Conservation (phyloP, 2,329 filamentous ascomycete species). For the Leptodontidium sp. region DNA sequence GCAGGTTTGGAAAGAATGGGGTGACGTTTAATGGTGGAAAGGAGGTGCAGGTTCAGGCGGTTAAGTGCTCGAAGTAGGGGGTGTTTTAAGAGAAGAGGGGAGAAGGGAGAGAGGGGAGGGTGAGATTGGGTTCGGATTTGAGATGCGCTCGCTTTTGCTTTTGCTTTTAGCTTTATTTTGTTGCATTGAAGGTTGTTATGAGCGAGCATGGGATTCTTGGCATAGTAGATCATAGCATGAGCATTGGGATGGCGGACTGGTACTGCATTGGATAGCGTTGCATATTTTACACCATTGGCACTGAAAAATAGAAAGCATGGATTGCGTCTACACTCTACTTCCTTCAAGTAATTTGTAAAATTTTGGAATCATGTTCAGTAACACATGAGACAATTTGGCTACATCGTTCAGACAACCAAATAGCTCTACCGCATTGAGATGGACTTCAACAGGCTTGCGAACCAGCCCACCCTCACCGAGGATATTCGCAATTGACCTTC, state of each 20-base stretch:
- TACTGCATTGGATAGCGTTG: conserved; percentile 2
- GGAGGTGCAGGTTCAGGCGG: background rate
- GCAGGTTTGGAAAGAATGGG: conserved; percentile 6
- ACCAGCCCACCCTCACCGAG: no score
- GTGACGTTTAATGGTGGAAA: conserved; percentile 16
- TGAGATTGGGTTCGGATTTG: background rate
- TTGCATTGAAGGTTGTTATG: background rate
- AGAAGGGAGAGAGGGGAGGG: no score
- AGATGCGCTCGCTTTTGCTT: background rate
- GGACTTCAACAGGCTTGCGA: no score
- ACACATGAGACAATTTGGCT: no score
- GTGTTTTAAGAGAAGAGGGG: no score
- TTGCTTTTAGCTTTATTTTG: background rate
- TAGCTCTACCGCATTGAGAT: no score
- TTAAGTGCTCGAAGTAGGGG: conserved; percentile 15
- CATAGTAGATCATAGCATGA: background rate
- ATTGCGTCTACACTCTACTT: background rate
- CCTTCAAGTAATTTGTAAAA: background rate
- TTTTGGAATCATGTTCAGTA: no score
- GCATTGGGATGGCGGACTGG: conserved; percentile 11
- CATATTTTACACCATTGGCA: background rate
- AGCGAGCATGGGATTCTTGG: background rate
- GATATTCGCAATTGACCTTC: no score
- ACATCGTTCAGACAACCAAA: no score
- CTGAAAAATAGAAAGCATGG: conserved; percentile 5